Percentiles rank a stretch among this genome's conserved stretches.
phyloP scores from a whole-genome alignment of 176 grass and related monocot species.

The Luzula sylvatica region DNA sequence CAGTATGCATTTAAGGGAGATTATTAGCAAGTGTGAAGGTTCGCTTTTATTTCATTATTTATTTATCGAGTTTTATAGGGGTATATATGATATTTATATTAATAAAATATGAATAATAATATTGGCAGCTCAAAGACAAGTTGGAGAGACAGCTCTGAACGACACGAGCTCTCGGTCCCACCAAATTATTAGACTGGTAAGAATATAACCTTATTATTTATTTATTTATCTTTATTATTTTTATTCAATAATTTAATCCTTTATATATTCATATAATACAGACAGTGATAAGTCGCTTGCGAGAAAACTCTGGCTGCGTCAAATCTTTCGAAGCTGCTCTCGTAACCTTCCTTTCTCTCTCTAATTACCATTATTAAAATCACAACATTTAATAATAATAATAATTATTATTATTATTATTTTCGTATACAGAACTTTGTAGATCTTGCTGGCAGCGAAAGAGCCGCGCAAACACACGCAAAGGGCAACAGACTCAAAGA shows the following conservation, averaged over 20 bases:
- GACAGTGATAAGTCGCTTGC: conserved; percentile 70
- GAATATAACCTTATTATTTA: conserved; percentile 24
- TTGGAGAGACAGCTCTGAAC: conserved; percentile 93
- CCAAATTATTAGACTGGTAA: conserved; percentile 99
- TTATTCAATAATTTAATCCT: too few relatives aligned
- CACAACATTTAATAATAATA: too few relatives aligned
- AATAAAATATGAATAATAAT: not conserved
- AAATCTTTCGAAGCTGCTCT: conserved; percentile 95
- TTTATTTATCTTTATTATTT: too few relatives aligned
- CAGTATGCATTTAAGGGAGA: conserved; percentile 64
- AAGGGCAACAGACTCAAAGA: conserved; percentile 82
- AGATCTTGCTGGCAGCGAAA: conserved; percentile 97
- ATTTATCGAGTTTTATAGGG: not conserved
- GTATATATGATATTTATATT: too few relatives aligned
- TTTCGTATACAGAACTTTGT: conserved; percentile 68
- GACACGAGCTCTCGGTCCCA: conserved; percentile 93
- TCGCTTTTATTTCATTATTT: not conserved
- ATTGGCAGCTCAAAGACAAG: conserved; percentile 87
- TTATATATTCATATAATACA: conserved; percentile 24
- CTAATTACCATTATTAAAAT: not conserved
- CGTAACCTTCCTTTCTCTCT: conserved; percentile 31
- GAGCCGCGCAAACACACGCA: conserved; percentile 85
- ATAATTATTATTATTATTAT: not conserved
- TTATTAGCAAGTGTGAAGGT: conserved; percentile 94
- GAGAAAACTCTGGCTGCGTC: conserved; percentile 73